phyloP scores from a whole-genome alignment of 495 filamentous ascomycete species.

The Penicillium paradoxum region DNA sequence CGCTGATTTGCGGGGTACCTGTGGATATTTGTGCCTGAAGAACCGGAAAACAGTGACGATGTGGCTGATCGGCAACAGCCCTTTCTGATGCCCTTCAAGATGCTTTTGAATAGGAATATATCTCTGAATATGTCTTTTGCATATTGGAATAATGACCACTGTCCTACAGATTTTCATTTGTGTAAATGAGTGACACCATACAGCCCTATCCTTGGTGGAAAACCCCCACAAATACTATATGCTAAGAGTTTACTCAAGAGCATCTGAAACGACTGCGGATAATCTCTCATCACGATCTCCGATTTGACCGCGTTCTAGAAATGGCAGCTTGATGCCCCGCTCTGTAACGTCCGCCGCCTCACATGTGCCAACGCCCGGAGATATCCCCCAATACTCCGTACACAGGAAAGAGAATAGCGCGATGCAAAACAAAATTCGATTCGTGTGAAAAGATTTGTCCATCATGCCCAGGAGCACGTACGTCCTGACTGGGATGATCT shows the following conservation, averaged over 20 bases:
- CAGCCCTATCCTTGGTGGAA: background rate
- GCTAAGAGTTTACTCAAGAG: background rate
- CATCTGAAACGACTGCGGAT: background rate
- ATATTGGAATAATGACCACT: too few species aligned
- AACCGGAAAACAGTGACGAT: constrained; percentile 1
- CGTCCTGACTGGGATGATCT: background rate
- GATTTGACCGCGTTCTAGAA: constrained; percentile 12
- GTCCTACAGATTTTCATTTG: too few species aligned
- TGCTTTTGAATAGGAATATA: too few species aligned
- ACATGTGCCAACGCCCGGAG: constrained; percentile 12
- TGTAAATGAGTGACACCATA: too few species aligned
- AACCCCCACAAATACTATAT: background rate
- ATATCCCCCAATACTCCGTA: constrained; percentile 18
- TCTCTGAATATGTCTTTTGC: too few species aligned
- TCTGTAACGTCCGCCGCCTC: constrained; percentile 15
- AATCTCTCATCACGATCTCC: background rate
- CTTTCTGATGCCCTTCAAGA: background rate
- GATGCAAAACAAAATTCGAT: background rate
- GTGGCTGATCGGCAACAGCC: background rate
- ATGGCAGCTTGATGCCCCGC: background rate
- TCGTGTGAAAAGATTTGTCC: constrained; percentile 18
- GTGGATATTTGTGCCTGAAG: constrained; percentile 1
- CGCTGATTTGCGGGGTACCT: background rate
- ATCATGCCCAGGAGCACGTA: background rate
- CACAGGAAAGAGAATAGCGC: background rate